Percentiles rank a stretch among this genome's conserved stretches.
These are phyloP conservation scores for Microstroma glucosiphilum DNA, from an alignment of 1,284 basidiomycete species.

Conservation along the genomic window DNA sequence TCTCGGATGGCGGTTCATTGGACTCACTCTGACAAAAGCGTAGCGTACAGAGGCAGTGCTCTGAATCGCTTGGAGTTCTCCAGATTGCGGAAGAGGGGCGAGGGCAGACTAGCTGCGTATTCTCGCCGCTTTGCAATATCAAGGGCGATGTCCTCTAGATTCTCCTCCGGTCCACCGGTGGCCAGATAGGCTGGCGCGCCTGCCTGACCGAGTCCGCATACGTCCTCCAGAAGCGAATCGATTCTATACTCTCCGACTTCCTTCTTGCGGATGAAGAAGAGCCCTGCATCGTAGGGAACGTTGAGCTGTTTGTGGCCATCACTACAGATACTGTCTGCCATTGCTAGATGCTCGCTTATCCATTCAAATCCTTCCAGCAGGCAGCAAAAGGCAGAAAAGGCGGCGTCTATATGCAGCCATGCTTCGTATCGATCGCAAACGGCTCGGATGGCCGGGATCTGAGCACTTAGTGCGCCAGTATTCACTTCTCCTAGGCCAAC, in stretches of 20 bases:
- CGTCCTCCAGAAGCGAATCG: slow-evolving; percentile 36
- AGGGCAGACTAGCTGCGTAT: background rate
- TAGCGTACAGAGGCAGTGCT: slow-evolving; percentile 55
- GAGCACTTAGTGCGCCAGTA: slow-evolving; percentile 50
- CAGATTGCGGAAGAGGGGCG: slow-evolving; percentile 17
- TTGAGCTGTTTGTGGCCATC: slow-evolving; percentile 52
- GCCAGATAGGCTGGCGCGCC: slow-evolving; percentile 53
- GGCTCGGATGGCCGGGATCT: slow-evolving; percentile 44
- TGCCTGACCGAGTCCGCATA: slow-evolving; percentile 51
- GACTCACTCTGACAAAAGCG: slow-evolving; percentile 50
- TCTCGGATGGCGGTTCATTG: background rate
- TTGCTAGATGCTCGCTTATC: slow-evolving; percentile 51
- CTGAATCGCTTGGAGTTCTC: slow-evolving; percentile 57
- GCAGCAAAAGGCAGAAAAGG: slow-evolving; percentile 56
- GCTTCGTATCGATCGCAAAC: slow-evolving; percentile 53
- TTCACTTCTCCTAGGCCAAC: slow-evolving; percentile 57
- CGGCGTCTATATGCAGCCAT: slow-evolving; percentile 58
- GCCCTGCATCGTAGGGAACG: slow-evolving; percentile 56
- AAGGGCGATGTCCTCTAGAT: background rate
- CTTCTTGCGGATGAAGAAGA: slow-evolving; percentile 53
- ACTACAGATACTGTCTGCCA: slow-evolving; percentile 54
- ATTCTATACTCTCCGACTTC: slow-evolving; percentile 13
- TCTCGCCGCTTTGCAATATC: background rate
- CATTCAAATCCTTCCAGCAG: slow-evolving; percentile 52
- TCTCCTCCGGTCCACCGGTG: background rate